Conservation (phyloP, 2,329 filamentous ascomycete genomes). For the Verticillium nonalfalfae region DNA sequence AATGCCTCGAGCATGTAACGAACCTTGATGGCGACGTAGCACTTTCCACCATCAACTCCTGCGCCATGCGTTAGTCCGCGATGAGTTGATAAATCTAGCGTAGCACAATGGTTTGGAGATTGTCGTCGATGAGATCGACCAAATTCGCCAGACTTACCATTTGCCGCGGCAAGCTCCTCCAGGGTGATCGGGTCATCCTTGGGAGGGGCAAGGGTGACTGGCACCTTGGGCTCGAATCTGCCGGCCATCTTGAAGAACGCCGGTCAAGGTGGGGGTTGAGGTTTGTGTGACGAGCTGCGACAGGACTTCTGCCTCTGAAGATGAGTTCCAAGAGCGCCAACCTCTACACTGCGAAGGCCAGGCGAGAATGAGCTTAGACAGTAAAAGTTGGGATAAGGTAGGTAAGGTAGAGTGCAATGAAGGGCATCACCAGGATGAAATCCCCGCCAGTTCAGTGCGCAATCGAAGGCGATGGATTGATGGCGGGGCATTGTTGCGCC, state of each 20-base stretch:
- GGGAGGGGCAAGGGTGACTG: slow-evolving; percentile 72
- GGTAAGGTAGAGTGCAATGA: neutral
- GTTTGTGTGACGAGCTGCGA: too few species aligned
- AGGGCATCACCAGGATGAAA: neutral
- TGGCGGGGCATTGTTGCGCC: neutral
- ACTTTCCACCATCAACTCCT: slow-evolving; percentile 61
- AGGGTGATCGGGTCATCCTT: slow-evolving; percentile 82
- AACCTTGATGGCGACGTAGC: slow-evolving; percentile 67
- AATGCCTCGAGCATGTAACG: neutral
- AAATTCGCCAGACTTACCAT: slow-evolving; percentile 54
- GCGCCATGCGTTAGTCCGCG: neutral
- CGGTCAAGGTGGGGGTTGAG: too few species aligned
- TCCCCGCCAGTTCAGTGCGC: neutral
- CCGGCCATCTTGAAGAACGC: slow-evolving; percentile 39
- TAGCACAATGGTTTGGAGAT: neutral
- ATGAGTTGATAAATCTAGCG: neutral
- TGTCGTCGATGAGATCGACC: neutral
- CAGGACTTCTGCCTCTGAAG: too few species aligned
- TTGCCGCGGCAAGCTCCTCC: slow-evolving; percentile 72
- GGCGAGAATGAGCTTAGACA: too few species aligned
- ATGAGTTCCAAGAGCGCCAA: too few species aligned
- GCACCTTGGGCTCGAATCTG: slow-evolving; percentile 72
- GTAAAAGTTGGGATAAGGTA: too few species aligned
- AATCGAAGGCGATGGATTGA: neutral
- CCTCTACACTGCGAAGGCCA: too few species aligned